phyloP scores from a whole-genome alignment of 139 green algal species.

The Diplosphaera chodatii region DNA sequence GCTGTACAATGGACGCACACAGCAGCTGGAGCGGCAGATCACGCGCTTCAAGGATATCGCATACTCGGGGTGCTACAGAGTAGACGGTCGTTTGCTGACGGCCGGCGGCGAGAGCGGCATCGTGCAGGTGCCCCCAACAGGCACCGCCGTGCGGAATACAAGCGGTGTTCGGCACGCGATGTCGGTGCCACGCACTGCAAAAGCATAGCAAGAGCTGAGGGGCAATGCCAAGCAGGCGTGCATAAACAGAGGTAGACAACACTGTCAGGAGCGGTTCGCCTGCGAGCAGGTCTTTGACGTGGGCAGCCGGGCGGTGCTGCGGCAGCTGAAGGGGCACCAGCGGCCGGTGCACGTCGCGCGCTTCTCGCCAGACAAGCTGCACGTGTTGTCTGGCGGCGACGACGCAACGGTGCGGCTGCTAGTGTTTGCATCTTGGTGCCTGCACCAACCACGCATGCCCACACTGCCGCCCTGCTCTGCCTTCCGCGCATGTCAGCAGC shows the following conservation, averaged over 20 bases:
- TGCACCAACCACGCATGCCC: too few species aligned
- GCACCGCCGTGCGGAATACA: too few species aligned
- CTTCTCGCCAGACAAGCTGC: conserved; percentile 58
- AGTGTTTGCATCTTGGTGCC: too few species aligned
- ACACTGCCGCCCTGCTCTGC: too few species aligned
- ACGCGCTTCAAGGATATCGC: conserved; percentile 84
- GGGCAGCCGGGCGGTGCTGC: conserved; percentile 66
- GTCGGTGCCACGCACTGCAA: too few species aligned
- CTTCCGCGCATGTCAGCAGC: too few species aligned
- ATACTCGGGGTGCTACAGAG: conserved; percentile 71
- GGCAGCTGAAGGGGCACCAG: conserved; percentile 81
- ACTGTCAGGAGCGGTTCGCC: too few species aligned
- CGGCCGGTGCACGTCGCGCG: conserved; percentile 55
- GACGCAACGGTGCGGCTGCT: conserved; percentile 75
- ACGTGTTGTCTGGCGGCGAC: conserved; percentile 80
- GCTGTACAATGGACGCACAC: conserved; percentile 49
- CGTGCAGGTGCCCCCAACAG: conserved; percentile 88
- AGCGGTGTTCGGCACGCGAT: too few species aligned
- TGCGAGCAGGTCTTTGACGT: conserved; percentile 91
- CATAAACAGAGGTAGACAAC: too few species aligned
- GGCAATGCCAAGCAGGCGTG: too few species aligned
- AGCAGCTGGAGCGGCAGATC: conserved; percentile 48
- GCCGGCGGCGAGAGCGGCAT: conserved; percentile 78
- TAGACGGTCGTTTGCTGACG: conserved; percentile 76
- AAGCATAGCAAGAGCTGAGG: too few species aligned